phyloP scores from a whole-genome alignment of 164 flowering plant genomes.

The Vitis vinifera region DNA sequence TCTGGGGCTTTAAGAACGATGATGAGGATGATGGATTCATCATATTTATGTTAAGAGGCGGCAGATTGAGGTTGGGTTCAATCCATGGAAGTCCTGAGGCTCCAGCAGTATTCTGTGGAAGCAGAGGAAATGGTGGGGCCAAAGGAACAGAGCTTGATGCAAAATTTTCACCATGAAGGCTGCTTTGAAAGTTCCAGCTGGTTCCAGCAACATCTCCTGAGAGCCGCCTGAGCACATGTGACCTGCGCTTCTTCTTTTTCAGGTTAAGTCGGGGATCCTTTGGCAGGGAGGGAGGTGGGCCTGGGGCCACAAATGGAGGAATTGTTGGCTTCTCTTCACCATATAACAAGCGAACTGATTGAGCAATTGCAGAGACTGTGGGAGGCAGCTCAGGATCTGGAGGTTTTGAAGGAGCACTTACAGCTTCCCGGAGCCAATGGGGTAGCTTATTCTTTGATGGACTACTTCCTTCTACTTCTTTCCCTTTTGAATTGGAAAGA shows the following conservation, averaged over 20 bases:
- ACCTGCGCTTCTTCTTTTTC: conserved; percentile 53
- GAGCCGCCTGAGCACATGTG: conserved; percentile 18
- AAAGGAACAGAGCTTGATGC: conserved; percentile 34
- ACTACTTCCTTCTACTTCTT: conserved; percentile 39
- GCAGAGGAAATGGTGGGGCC: conserved; percentile 30
- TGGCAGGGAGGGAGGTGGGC: conserved; percentile 75
- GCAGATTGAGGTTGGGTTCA: conserved; percentile 38
- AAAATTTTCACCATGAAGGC: conserved; percentile 23
- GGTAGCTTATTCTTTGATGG: conserved; percentile 69
- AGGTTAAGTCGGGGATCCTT: conserved; percentile 73
- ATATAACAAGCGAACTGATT: conserved; percentile 81
- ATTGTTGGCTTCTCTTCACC: conserved; percentile 69
- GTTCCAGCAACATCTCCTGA: conserved; percentile 30
- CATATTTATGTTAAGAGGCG: conserved; percentile 31
- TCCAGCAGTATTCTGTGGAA: conserved; percentile 19
- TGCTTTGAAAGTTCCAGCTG: conserved; percentile 23
- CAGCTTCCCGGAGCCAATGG: conserved; percentile 99
- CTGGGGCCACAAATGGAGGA: conserved; percentile 84
- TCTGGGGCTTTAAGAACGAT: conserved; percentile 18
- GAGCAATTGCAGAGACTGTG: conserved; percentile 82
- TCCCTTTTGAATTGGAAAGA: conserved; percentile 28
- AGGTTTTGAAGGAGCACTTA: conserved; percentile 49
- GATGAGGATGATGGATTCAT: conserved; percentile 30
- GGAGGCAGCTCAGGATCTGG: conserved; percentile 75
- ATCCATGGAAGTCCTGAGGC: conserved; percentile 30